A percentile compares a stretch with the other conserved stretches of the same genome.
phyloP scores from a whole-genome alignment of 176 grass and related monocot genomes.

The Miscanthus lutarioriparius region DNA sequence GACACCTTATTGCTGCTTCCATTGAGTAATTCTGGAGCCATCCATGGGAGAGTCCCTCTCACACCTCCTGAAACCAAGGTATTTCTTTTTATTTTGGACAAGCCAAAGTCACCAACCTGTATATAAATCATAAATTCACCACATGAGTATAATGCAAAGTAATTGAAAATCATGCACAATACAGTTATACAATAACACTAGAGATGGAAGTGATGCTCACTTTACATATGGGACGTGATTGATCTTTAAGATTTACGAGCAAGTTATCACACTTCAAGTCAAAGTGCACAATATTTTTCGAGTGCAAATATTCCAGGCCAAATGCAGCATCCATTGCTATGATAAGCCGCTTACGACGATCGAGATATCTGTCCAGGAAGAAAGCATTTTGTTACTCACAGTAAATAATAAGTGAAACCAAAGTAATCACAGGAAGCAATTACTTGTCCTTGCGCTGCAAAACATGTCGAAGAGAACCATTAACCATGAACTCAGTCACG shows the following conservation, averaged over 20 bases:
- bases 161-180: constrained; percentile 21
- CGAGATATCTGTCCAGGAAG: constrained; percentile 58
- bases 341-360: constrained; percentile 83
- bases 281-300: constrained; percentile 93
- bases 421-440: constrained; percentile 17
- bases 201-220: constrained; percentile 39
- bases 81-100: constrained; percentile 94
- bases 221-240: constrained; percentile 87
- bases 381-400: constrained; percentile 31
- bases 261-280: constrained; percentile 96
- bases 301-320: constrained; percentile 94
- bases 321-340: constrained; percentile 96
- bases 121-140: constrained; percentile 7
- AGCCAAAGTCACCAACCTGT: constrained; percentile 93
- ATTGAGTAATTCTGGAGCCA: constrained; percentile 88
- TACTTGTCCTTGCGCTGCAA: constrained; percentile 97
- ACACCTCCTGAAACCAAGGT: constrained; percentile 94
- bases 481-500: constrained; percentile 97
- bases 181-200: not conserved
- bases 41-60: constrained; percentile 85
- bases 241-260: constrained; percentile 95
- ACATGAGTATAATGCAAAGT: constrained; percentile 17
- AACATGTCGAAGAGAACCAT: constrained; percentile 95
- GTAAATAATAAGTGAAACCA: constrained; percentile 20
- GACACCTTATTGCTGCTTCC: constrained; percentile 91